Evolutionary conservation across 1,284 basidiomycete species (phyloP).

Genomic region (Chalciporus sp.): DNA sequence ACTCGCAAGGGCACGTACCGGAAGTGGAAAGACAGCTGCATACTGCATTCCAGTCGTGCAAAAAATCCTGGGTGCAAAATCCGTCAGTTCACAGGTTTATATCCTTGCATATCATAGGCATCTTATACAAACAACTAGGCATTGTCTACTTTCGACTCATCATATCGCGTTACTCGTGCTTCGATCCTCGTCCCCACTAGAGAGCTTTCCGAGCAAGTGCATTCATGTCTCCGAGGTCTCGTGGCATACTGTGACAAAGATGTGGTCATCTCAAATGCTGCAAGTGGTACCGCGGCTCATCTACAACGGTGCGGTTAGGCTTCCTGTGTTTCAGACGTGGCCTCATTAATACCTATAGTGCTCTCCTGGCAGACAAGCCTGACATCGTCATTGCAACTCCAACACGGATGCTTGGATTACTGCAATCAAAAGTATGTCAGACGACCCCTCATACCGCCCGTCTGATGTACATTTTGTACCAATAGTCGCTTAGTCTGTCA

Average conservation of each 20-base stretch:
- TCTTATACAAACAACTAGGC: slow-evolving; percentile 23
- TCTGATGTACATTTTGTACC: slow-evolving; percentile 5
- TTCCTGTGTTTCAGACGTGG: neutral
- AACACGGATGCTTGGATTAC: slow-evolving; percentile 75
- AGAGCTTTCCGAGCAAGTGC: slow-evolving; percentile 92
- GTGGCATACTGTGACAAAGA: slow-evolving; percentile 79
- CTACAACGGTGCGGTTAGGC: slow-evolving; percentile 65
- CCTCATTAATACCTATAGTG: slow-evolving; percentile 42
- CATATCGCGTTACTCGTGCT: slow-evolving; percentile 68
- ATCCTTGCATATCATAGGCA: neutral
- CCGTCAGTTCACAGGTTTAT: slow-evolving; percentile 52
- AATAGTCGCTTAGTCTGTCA: slow-evolving; percentile 60
- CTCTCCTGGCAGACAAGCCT: slow-evolving; percentile 86
- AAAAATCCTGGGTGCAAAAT: slow-evolving; percentile 83
- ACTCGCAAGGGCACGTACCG: slow-evolving; percentile 91
- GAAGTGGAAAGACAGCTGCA: slow-evolving; percentile 96
- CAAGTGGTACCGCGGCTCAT: slow-evolving; percentile 71
- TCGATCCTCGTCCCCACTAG: slow-evolving; percentile 93
- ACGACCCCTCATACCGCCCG: neutral
- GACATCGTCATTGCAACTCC: slow-evolving; percentile 95
- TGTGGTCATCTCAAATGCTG: slow-evolving; percentile 78
- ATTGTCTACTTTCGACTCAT: slow-evolving; percentile 43
- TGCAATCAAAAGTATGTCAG: slow-evolving; percentile 72
- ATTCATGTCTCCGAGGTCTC: slow-evolving; percentile 68
- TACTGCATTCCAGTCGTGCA: slow-evolving; percentile 93